Conservation (phyloP, 2,329 filamentous ascomycete species). For the Colletotrichum shisoi region DNA sequence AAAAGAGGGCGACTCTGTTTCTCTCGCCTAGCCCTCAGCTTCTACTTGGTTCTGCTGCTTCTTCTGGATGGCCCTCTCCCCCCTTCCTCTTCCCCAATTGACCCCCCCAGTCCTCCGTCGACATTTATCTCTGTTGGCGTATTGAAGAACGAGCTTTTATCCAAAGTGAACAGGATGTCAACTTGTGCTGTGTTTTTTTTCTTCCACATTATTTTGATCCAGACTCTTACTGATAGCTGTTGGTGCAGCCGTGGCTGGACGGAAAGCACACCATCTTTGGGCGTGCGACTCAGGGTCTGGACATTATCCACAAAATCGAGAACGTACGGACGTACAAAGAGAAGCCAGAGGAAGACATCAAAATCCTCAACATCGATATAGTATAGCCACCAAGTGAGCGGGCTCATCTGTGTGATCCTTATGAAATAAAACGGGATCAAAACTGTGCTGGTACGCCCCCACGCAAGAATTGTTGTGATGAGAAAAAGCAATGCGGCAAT, state of each 20-base stretch:
- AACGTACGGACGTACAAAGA: constrained; percentile 86
- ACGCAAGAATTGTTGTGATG: constrained; percentile 22
- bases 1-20: not conserved
- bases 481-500: constrained; percentile 33
- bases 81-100: no score
- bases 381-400: constrained; percentile 47
- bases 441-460: constrained; percentile 14
- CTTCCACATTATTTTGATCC: not conserved
- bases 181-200: not conserved
- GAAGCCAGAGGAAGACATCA: constrained; percentile 96
- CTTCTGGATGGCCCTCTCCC: no score
- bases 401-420: constrained; percentile 1
- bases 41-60: not conserved
- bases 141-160: no score
- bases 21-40: not conserved
- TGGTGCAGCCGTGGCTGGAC: constrained; percentile 81
- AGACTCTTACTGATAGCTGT: constrained; percentile 24
- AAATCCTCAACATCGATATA: constrained; percentile 87
- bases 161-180: not conserved
- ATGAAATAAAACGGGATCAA: constrained; percentile 23
- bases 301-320: constrained; percentile 96
- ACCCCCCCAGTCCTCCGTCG: not conserved
- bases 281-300: constrained; percentile 84
- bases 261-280: constrained; percentile 97
- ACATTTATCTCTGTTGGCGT: no score